Percentiles rank a stretch among this genome's conserved stretches.
These are phyloP conservation scores for Gastrodia elata DNA, from an alignment of 106 monocot species.

Conservation along the genomic window DNA sequence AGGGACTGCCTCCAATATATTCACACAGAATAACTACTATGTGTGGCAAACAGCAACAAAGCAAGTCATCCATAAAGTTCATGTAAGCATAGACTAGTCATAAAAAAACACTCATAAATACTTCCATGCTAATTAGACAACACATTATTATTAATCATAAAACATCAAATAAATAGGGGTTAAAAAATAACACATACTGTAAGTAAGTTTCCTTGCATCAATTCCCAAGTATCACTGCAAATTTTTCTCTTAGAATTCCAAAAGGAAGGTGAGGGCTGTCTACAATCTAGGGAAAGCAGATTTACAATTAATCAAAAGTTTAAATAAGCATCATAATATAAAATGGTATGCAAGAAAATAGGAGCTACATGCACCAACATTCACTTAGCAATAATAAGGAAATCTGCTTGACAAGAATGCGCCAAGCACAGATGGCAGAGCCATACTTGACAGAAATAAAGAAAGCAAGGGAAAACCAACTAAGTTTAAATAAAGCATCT, in stretches of 20 bases:
- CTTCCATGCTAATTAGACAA: not conserved
- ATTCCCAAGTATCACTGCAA: conserved; percentile 96
- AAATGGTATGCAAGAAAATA: not conserved
- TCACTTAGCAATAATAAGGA: not conserved
- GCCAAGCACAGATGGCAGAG: not conserved
- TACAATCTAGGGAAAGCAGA: conserved; percentile 58
- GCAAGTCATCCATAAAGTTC: not conserved
- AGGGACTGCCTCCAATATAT: too few species aligned
- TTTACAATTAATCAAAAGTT: not conserved
- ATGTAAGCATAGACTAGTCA: not conserved
- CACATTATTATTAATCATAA: not conserved
- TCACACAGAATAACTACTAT: too few species aligned
- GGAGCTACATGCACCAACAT: not conserved
- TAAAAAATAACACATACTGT: not conserved
- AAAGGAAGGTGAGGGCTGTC: conserved; percentile 94
- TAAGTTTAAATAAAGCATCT: not conserved
- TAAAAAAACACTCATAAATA: not conserved
- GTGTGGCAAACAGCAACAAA: too few species aligned
- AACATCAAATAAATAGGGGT: not conserved
- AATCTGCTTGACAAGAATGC: not conserved
- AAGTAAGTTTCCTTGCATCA: conserved; percentile 85
- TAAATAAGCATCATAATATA: not conserved
- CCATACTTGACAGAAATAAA: not conserved
- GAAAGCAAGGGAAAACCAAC: not conserved
- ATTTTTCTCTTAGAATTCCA: conserved; percentile 87